Conservation (phyloP, 1,284 basidiomycete genomes). For the Phylloboletellus chloephorus region DNA sequence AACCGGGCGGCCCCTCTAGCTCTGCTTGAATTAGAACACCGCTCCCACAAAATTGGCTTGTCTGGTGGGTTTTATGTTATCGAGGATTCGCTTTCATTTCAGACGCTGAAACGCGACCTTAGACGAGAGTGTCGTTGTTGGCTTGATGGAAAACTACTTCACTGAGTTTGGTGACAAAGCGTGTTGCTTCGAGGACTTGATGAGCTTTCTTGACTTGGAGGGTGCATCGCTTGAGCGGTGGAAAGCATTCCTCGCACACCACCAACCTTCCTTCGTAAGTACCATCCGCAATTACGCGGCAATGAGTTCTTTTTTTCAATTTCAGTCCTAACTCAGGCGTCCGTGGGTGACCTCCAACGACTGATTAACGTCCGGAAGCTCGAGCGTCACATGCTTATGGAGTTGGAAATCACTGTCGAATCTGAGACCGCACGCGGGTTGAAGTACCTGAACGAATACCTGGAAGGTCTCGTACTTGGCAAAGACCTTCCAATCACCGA, state of each 20-base stretch:
- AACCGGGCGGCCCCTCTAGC: conserved; percentile 72
- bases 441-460: conserved; percentile 56
- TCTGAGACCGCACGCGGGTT: conserved; percentile 48
- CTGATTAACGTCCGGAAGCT: conserved; percentile 71
- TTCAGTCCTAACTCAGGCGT: conserved; percentile 35
- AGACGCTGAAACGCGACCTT: conserved; percentile 8
- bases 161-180: conserved; percentile 70
- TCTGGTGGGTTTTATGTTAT: conserved; percentile 37
- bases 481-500: conserved; percentile 66
- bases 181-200: conserved; percentile 82
- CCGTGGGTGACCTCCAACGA: conserved; percentile 46
- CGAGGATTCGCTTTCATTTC: conserved; percentile 2
- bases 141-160: conserved; percentile 63
- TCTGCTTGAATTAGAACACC: conserved; percentile 64
- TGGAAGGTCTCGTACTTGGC: conserved; percentile 62
- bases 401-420: conserved; percentile 47
- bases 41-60: conserved; percentile 44
- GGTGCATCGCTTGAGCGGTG: conserved; percentile 46
- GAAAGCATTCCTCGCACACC: conserved; percentile 49
- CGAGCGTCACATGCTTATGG: conserved; percentile 51
- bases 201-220: conserved; percentile 53
- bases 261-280: conserved; percentile 48
- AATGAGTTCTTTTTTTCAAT: conserved; percentile 13
- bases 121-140: conserved; percentile 44
- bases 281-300: conserved; percentile 9